Evolutionary conservation across 83 land plant genomes (phyloP).

Genomic region (Larix sibirica): DNA sequence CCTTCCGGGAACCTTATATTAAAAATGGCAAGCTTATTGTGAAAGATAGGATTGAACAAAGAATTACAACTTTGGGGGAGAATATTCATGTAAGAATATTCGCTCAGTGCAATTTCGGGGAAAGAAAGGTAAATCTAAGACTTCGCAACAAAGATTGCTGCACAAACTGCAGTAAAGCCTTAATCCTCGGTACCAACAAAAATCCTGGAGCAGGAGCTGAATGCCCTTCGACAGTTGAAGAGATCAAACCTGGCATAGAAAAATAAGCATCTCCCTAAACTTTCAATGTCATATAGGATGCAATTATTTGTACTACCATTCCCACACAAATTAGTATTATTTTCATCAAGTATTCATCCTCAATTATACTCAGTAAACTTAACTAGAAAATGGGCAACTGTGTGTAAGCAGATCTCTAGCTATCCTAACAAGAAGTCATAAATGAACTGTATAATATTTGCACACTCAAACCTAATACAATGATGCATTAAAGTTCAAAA

Average conservation of each 20-base stretch:
- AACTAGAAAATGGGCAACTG: not conserved
- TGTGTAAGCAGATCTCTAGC: not conserved
- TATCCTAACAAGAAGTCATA: not conserved
- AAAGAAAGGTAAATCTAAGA: too few relatives aligned
- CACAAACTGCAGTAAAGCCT: slow-evolving; percentile 79
- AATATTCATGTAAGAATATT: slow-evolving; percentile 91
- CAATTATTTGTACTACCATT: not conserved
- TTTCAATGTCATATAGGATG: not conserved
- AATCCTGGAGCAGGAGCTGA: slow-evolving; percentile 22
- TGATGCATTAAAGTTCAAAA: too few relatives aligned
- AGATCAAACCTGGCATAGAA: slow-evolving; percentile 37
- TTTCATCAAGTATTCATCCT: not conserved
- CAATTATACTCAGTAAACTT: not conserved
- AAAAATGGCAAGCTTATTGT: slow-evolving; percentile 85
- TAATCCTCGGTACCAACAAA: slow-evolving; percentile 15
- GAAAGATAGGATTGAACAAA: slow-evolving; percentile 88
- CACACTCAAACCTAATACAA: not conserved
- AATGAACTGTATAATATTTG: not conserved
- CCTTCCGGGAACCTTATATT: slow-evolving; percentile 89
- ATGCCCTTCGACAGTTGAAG: too few relatives aligned
- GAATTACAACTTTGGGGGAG: slow-evolving; percentile 88
- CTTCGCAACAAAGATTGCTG: slow-evolving; percentile 97
- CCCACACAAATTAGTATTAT: too few relatives aligned
- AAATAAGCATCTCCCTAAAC: slow-evolving; percentile 34
- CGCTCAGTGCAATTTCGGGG: slow-evolving; percentile 88